Base-by-base conservation (phyloP, 2,329 filamentous ascomycete species). In the Epicoccum sorghinum region DNA sequence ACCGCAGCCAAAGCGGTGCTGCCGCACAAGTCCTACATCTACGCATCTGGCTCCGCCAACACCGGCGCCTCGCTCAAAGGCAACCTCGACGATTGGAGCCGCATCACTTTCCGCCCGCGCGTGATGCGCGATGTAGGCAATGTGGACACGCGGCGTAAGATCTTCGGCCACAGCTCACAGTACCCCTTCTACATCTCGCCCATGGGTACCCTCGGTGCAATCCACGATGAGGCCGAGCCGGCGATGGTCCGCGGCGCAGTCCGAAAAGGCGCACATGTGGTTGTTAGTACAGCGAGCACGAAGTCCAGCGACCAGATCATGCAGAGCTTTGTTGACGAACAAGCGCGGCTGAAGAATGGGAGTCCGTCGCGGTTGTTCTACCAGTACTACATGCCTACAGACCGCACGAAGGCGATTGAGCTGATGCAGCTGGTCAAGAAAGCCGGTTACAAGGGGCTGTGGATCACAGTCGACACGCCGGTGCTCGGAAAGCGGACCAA, bases 151-250 rank as follows among this genome's bases (percentile, higher is more conserved):
- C 55, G 58, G 9, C 61, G 69, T 36, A 62, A 63, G 22, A 72
- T 76, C 13, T 64, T 76, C n/a, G 75, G 75, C 2, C 61, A 72
- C 36, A 62, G 56, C 45, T 65, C 67, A 13, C 60, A 56, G 3
- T 69, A 75, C 30, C 75, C 75, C 0, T 75, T 77, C 52, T 77
- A 76, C 54, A 70, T 77, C 37, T 70, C 68, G 0, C 74, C 75
- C 0, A 74, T 74, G 62, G 75, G 74, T 0, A 73, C 70, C 1
- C 63, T 74, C 24, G 70, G 70, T 10, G 64, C 72, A 1, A 71
- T 71, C 1, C 70, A 77, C 42, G 45, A 66, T 10, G 71, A 65
- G 25, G 75, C 71, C 2, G 75, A 77, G 42, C 63, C 67, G 29
- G 72, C 73, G 14, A 65, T 77, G 58, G 65, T 73, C 3, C 62